Conservation (phyloP, 305 asterid species). For the Ruellia speciosa region DNA sequence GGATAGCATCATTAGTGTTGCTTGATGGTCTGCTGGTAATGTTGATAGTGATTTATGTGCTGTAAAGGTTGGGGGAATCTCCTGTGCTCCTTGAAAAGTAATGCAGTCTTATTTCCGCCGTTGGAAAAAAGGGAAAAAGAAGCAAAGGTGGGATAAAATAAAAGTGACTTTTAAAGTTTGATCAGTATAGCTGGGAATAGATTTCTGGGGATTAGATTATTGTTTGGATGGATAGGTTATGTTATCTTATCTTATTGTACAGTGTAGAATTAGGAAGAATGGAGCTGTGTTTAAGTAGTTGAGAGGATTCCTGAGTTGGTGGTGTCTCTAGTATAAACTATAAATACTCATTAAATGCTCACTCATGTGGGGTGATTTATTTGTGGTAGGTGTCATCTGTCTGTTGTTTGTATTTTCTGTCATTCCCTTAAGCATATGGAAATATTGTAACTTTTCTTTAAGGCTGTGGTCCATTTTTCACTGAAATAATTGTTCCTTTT, state of each 20-base stretch:
- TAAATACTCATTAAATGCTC: slow-evolving; percentile 16
- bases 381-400: slow-evolving; percentile 19
- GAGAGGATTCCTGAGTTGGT: slow-evolving; percentile 20
- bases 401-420: slow-evolving; percentile 7
- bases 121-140: neutral
- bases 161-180: slow-evolving; percentile 13
- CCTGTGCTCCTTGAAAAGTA: slow-evolving; percentile 22
- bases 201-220: slow-evolving; percentile 30
- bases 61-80: slow-evolving; percentile 35
- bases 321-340: slow-evolving; percentile 22
- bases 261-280: slow-evolving; percentile 16
- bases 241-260: slow-evolving; percentile 28
- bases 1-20: slow-evolving; percentile 86
- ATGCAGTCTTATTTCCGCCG: slow-evolving; percentile 14
- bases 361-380: slow-evolving; percentile 21
- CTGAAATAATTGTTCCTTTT: neutral
- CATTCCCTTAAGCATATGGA: slow-evolving; percentile 7
- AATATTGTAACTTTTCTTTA: neutral
- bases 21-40: slow-evolving; percentile 41
- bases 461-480: neutral
- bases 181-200: slow-evolving; percentile 25
- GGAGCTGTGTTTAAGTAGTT: slow-evolving; percentile 24
- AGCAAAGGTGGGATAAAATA: neutral
- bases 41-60: slow-evolving; percentile 35
- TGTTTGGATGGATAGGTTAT: slow-evolving; percentile 27